Evolutionary conservation across 805 yeast genomes (phyloP).

Genomic region (Candida insectalens): DNA sequence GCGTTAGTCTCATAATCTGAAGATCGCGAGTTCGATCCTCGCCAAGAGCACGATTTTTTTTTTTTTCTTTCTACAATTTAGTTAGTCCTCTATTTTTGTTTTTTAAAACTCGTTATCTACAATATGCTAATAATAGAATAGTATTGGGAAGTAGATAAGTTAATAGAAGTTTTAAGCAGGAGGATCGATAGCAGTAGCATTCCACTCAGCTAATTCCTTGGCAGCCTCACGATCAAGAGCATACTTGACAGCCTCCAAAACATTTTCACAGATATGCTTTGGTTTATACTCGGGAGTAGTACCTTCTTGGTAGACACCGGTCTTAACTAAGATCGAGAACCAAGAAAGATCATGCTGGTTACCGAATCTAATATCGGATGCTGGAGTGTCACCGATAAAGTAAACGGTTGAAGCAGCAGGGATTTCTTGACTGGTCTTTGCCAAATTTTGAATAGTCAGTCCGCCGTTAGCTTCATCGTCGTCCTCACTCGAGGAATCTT

Average conservation of each 20-base stretch:
- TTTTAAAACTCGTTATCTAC: no score
- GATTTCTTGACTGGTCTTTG: constrained; percentile 40
- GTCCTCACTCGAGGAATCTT: constrained; percentile 27
- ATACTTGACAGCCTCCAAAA: constrained; percentile 72
- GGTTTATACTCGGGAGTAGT: constrained; percentile 74
- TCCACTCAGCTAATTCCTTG: constrained; percentile 69
- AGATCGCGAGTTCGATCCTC: constrained; percentile 32
- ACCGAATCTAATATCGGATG: constrained; percentile 80
- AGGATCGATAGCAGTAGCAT: constrained; percentile 38
- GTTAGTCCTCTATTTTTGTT: no score
- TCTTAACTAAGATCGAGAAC: constrained; percentile 77
- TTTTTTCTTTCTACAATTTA: constrained; percentile 5
- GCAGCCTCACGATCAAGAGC: constrained; percentile 77
- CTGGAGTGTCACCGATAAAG: constrained; percentile 87
- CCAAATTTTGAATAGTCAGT: constrained; percentile 34
- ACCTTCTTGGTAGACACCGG: constrained; percentile 81
- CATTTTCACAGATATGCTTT: constrained; percentile 62
- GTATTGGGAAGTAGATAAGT: no score
- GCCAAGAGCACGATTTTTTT: constrained; percentile 27
- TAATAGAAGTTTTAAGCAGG: not conserved
- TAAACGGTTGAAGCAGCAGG: constrained; percentile 84
- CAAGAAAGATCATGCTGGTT: constrained; percentile 78
- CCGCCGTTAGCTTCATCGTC: constrained; percentile 34
- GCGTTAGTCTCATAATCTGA: constrained; percentile 32
- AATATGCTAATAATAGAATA: no score